phyloP scores from a whole-genome alignment of 371 early-diverging fungal genomes.

The Saksenaea oblongispora region DNA sequence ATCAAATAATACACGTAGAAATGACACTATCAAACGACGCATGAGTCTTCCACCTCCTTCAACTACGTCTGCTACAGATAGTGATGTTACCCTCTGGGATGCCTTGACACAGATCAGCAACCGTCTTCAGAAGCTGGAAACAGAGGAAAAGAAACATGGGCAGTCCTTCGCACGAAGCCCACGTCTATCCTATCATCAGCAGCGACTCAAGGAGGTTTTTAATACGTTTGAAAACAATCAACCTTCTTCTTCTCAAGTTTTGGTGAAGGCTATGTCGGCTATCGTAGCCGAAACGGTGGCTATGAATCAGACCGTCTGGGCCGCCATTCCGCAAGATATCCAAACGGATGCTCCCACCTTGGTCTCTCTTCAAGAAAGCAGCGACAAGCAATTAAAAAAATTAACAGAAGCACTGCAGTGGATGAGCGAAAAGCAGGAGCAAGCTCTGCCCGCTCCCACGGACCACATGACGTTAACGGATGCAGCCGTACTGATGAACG shows the following conservation, averaged over 20 bases:
- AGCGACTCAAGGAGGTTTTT: slow-evolving; percentile 14
- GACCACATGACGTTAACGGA: neutral
- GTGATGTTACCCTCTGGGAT: slow-evolving; percentile 3
- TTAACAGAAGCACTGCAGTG: slow-evolving; percentile 12
- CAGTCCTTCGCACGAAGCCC: neutral
- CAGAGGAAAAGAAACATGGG: slow-evolving; percentile 1
- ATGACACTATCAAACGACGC: slow-evolving; percentile 1
- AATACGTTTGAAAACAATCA: slow-evolving; percentile 15
- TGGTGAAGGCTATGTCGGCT: slow-evolving; percentile 10
- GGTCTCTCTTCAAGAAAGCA: slow-evolving; percentile 20
- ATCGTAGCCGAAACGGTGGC: slow-evolving; percentile 18
- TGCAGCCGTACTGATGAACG: neutral
- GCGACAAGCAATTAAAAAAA: slow-evolving; percentile 16
- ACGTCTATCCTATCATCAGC: slow-evolving; percentile 7
- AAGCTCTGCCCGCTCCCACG: neutral
- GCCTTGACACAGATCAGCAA: slow-evolving; percentile 11
- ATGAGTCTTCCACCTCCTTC: slow-evolving; percentile 9
- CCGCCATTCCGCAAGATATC: slow-evolving; percentile 15
- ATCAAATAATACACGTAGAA: neutral
- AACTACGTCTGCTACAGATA: neutral
- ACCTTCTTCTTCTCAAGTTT: neutral
- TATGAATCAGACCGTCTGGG: slow-evolving; percentile 18
- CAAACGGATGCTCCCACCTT: slow-evolving; percentile 16
- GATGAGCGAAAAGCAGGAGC: slow-evolving; percentile 8
- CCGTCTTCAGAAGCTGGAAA: slow-evolving; percentile 15